Conservation (phyloP, 2,329 filamentous ascomycete genomes). For the Cryphonectria naterciae region DNA sequence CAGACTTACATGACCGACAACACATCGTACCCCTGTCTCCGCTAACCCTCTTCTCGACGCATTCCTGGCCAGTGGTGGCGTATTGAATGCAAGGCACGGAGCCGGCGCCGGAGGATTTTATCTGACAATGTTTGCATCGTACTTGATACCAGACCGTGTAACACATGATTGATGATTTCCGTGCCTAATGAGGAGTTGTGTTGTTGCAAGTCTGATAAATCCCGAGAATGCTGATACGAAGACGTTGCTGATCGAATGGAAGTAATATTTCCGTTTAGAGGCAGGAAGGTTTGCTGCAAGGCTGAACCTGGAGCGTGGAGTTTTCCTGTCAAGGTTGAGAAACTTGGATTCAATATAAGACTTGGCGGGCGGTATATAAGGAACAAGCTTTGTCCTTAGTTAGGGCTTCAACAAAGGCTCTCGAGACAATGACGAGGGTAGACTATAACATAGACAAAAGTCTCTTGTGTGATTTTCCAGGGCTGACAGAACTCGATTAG, state of each 20-base stretch:
- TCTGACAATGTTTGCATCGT: conserved; percentile 22
- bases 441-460: background rate
- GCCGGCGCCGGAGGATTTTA: background rate
- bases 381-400: background rate
- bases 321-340: background rate
- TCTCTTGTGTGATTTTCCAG: background rate
- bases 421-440: background rate
- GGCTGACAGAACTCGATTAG: background rate
- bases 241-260: background rate
- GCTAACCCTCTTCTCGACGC: background rate
- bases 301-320: background rate
- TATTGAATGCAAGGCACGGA: conserved; percentile 11
- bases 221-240: too few relatives aligned
- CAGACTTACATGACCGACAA: conserved; percentile 23
- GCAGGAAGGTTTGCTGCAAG: background rate
- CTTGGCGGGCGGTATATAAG: background rate
- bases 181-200: background rate
- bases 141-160: conserved; percentile 15
- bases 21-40: conserved; percentile 10
- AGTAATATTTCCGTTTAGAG: background rate
- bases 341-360: background rate
- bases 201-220: background rate
- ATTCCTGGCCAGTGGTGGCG: conserved; percentile 7
- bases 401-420: background rate
- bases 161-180: conserved; percentile 13